phyloP scores from a whole-genome alignment of 495 filamentous ascomycete genomes.

The Penicillium goetzii region DNA sequence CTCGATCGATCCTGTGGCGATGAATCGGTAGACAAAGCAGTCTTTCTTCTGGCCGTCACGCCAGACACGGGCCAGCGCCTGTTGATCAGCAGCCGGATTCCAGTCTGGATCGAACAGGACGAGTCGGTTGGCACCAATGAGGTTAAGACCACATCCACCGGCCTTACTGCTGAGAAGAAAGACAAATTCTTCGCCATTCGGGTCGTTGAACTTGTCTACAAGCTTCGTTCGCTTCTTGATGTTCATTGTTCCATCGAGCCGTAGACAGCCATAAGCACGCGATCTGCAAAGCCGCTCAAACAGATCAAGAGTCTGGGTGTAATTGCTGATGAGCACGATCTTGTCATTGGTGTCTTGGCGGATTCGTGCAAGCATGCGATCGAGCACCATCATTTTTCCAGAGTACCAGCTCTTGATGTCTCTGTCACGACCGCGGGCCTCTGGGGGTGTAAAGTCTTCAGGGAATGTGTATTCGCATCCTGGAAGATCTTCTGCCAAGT shows the following conservation, averaged over 20 bases:
- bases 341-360: conserved; percentile 97
- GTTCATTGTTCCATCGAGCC: conserved; percentile 96
- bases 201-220: conserved; percentile 98
- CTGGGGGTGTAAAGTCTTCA: conserved; percentile 86
- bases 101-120: conserved; percentile 99
- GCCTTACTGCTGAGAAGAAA: conserved; percentile 97
- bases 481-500: conserved; percentile 80
- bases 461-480: conserved; percentile 84
- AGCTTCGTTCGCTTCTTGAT: conserved; percentile 96
- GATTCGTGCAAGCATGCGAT: conserved; percentile 97
- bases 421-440: conserved; percentile 83
- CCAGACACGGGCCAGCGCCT: conserved; percentile 96
- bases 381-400: conserved; percentile 97
- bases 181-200: conserved; percentile 86
- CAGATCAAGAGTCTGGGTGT: conserved; percentile 93
- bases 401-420: conserved; percentile 97
- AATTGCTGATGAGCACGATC: conserved; percentile 98
- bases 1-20: conserved; percentile 96
- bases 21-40: conserved; percentile 99
- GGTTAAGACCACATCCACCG: conserved; percentile 93
- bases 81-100: conserved; percentile 98
- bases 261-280: conserved; percentile 80
- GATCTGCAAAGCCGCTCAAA: conserved; percentile 90
- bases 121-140: conserved; percentile 95
- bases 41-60: conserved; percentile 99